A percentile compares a stretch with the other conserved stretches of the same genome.
phyloP scores from a whole-genome alignment of 2,329 filamentous ascomycete species.

The Stagonosporopsis cucurbitacearum region DNA sequence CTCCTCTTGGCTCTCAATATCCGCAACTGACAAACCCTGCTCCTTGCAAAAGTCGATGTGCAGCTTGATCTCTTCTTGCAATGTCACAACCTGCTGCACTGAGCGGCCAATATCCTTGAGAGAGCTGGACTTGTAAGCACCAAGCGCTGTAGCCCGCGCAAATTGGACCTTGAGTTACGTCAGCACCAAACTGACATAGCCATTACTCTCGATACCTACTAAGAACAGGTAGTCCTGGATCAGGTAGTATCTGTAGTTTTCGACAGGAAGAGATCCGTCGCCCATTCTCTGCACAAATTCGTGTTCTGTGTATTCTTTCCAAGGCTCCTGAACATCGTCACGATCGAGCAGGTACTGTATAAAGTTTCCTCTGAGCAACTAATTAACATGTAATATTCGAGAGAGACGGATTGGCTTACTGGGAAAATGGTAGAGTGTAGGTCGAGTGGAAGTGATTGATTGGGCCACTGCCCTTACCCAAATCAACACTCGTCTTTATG shows the following conservation, averaged over 20 bases:
- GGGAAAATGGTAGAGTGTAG: conserved; percentile 71
- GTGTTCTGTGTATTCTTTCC: conserved; percentile 80
- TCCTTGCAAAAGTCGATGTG: conserved; percentile 82
- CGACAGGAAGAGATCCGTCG: conserved; percentile 73
- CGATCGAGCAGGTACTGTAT: conserved; percentile 81
- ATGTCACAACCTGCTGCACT: conserved; percentile 75
- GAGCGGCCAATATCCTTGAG: conserved; percentile 74
- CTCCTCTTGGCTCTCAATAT: conserved; percentile 77
- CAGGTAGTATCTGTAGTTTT: conserved; percentile 86
- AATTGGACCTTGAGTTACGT: conserved; percentile 73
- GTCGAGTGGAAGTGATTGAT: conserved; percentile 81
- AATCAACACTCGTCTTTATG: conserved; percentile 67
- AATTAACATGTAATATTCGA: conserved; percentile 4
- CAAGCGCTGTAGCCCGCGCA: conserved; percentile 82
- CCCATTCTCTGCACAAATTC: conserved; percentile 81
- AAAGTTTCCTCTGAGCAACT: conserved; percentile 66
- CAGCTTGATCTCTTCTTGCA: conserved; percentile 78
- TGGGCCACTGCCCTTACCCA: conserved; percentile 73
- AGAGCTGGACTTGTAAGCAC: conserved; percentile 80
- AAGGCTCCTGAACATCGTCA: conserved; percentile 74
- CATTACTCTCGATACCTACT: conserved; percentile 53
- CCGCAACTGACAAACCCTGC: conserved; percentile 76
- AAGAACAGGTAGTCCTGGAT: conserved; percentile 93
- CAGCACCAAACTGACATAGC: conserved; percentile 2
- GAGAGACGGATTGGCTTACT: conserved; percentile 50